Evolutionary conservation across 176 grass and related monocot genomes (phyloP).

Genomic region (Aegilops longissima): DNA sequence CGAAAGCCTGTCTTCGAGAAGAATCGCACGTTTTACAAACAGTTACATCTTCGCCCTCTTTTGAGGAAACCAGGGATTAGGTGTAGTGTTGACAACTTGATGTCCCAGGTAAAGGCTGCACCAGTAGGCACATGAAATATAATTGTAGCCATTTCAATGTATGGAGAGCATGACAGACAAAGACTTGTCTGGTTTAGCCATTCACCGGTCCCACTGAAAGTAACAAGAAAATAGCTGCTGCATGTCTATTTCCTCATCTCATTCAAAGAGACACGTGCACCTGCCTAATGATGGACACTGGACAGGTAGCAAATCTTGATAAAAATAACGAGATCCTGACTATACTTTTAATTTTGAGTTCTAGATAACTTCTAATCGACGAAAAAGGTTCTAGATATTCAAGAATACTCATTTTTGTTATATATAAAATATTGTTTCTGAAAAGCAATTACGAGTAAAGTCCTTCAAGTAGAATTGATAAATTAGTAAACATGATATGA

Average conservation of each 20-base stretch:
- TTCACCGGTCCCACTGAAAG: background rate
- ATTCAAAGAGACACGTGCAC: slow-evolving; percentile 32
- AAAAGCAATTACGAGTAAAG: background rate
- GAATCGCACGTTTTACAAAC: background rate
- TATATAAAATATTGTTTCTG: background rate
- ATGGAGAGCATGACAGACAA: slow-evolving; percentile 35
- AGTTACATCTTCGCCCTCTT: background rate
- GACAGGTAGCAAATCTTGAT: slow-evolving; percentile 31
- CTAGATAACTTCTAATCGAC: slow-evolving; percentile 3
- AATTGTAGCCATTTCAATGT: slow-evolving; percentile 31
- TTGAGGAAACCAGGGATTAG: background rate
- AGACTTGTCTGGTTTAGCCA: slow-evolving; percentile 42
- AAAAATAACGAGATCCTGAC: slow-evolving; percentile 16
- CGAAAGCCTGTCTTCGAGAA: no score
- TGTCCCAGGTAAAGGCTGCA: slow-evolving; percentile 41
- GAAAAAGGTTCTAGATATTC: background rate
- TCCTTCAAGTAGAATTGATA: background rate
- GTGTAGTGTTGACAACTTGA: slow-evolving; percentile 3
- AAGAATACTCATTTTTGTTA: no score
- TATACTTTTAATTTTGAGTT: slow-evolving; percentile 13
- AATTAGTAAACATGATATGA: background rate
- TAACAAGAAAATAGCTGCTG: slow-evolving; percentile 24
- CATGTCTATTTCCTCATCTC: slow-evolving; percentile 19
- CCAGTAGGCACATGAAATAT: slow-evolving; percentile 26
- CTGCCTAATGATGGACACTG: slow-evolving; percentile 36